These are phyloP conservation scores for Sclerotinia sclerotiorum DNA, from an alignment of 2,329 filamentous ascomycete genomes.

Conservation along the genomic window DNA sequence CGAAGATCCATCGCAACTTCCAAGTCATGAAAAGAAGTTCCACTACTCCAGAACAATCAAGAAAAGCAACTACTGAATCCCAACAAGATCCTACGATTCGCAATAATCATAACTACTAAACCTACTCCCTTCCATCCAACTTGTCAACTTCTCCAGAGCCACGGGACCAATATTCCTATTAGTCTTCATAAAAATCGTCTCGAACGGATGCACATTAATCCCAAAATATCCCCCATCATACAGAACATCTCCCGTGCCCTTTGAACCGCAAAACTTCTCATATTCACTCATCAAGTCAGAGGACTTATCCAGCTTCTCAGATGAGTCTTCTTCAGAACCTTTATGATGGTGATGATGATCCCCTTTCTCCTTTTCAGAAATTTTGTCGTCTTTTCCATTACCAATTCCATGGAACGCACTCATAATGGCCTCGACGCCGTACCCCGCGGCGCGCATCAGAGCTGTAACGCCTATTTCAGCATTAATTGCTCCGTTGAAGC, in stretches of 20 bases:
- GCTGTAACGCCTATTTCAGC: conserved; percentile 33
- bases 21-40: not conserved
- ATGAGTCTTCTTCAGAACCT: too few relatives aligned
- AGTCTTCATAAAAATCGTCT: conserved; percentile 37
- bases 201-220: conserved; percentile 35
- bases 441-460: conserved; percentile 33
- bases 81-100: not conserved
- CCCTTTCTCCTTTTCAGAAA: not conserved
- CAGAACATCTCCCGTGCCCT: conserved; percentile 32
- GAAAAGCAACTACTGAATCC: not conserved
- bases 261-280: conserved; percentile 8
- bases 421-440: conserved; percentile 36
- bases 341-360: not conserved
- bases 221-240: conserved; percentile 34
- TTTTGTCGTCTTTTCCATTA: not conserved
- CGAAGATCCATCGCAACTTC: not conserved
- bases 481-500: conserved; percentile 30
- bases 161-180: conserved; percentile 33
- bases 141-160: conserved; percentile 29
- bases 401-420: conserved; percentile 32
- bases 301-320: not conserved
- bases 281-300: not conserved
- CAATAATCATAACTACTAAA: conserved; percentile 14
- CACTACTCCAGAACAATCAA: not conserved
- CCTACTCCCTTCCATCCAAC: conserved; percentile 5